Evolutionary conservation across 2,329 filamentous ascomycete species (phyloP).

Genomic region (Epichloe brachyelytri): DNA sequence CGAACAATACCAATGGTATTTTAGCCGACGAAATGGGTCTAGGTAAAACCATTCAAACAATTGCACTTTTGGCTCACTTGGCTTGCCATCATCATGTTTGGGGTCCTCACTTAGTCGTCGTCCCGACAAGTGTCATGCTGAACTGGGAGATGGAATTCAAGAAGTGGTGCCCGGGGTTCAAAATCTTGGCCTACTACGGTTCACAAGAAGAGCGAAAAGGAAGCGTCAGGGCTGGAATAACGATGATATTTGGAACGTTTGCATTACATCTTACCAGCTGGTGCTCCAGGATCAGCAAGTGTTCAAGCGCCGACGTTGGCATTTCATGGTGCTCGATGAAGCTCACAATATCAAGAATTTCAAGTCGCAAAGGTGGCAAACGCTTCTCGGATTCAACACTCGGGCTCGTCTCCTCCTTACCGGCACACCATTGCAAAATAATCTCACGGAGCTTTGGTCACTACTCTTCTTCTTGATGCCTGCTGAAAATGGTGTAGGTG

Average conservation of each 20-base stretch:
- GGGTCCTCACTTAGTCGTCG: constrained; percentile 92
- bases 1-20: constrained; percentile 88
- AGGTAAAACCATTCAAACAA: constrained; percentile 97
- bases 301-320: constrained; percentile 86
- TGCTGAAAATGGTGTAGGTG: constrained; percentile 71
- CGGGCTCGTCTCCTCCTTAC: constrained; percentile 77
- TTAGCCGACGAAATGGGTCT: constrained; percentile 97
- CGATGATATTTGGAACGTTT: constrained; percentile 89
- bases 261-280: constrained; percentile 95
- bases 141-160: constrained; percentile 99
- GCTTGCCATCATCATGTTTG: constrained; percentile 83
- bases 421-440: constrained; percentile 92
- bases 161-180: constrained; percentile 96
- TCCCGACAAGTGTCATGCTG: constrained; percentile 95
- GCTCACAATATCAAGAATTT: constrained; percentile 99
- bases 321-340: constrained; percentile 96
- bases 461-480: constrained; percentile 94
- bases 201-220: constrained; percentile 77
- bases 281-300: constrained; percentile 89
- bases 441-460: constrained; percentile 93
- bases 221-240: constrained; percentile 92
- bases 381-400: constrained; percentile 85
- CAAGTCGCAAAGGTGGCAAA: constrained; percentile 94
- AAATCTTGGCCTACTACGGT: constrained; percentile 94
- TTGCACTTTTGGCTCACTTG: constrained; percentile 81